Conservation (phyloP, 768 basidiomycete species). For the Mycena floridula region DNA sequence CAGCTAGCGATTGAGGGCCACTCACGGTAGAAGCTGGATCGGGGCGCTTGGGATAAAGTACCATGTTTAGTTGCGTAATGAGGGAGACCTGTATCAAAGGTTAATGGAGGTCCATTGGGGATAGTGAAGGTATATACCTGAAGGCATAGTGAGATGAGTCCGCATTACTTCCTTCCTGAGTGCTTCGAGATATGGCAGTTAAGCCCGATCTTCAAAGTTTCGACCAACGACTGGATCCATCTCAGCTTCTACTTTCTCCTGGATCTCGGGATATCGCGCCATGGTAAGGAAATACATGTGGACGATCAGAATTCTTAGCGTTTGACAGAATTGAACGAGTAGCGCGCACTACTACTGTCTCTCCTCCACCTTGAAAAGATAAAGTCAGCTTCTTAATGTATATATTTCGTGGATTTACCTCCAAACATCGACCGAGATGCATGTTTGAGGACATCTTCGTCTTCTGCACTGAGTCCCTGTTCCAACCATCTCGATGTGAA, state of each 20-base stretch:
- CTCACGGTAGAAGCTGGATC: too few relatives aligned
- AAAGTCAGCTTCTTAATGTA: too few relatives aligned
- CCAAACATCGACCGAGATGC: conserved; percentile 1
- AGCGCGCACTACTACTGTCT: conserved; percentile 8
- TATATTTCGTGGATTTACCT: too few relatives aligned
- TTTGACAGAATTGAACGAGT: not conserved
- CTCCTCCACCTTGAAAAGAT: too few relatives aligned
- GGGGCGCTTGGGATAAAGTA: conserved; percentile 6
- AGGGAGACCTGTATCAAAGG: conserved; percentile 6
- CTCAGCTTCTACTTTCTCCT: conserved; percentile 28
- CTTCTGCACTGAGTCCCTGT: conserved; percentile 12
- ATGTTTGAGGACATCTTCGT: conserved; percentile 15
- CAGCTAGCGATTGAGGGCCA: too few relatives aligned
- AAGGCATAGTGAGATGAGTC: conserved; percentile 25
- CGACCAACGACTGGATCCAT: conserved; percentile 27
- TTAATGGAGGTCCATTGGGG: not conserved
- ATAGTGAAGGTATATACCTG: conserved; percentile 27
- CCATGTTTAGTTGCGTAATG: conserved; percentile 4
- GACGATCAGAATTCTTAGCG: conserved; percentile 13
- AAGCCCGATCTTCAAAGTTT: conserved; percentile 20
- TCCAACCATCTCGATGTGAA: conserved; percentile 12
- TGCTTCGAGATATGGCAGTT: conserved; percentile 28
- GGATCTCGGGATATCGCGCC: conserved; percentile 27
- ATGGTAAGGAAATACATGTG: conserved; percentile 30
- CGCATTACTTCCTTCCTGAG: conserved; percentile 29